Percentiles rank a stretch among this genome's conserved stretches.
Evolutionary conservation across 441 rosid species (phyloP).

Genomic region (Rhodomyrtus psidioides): DNA sequence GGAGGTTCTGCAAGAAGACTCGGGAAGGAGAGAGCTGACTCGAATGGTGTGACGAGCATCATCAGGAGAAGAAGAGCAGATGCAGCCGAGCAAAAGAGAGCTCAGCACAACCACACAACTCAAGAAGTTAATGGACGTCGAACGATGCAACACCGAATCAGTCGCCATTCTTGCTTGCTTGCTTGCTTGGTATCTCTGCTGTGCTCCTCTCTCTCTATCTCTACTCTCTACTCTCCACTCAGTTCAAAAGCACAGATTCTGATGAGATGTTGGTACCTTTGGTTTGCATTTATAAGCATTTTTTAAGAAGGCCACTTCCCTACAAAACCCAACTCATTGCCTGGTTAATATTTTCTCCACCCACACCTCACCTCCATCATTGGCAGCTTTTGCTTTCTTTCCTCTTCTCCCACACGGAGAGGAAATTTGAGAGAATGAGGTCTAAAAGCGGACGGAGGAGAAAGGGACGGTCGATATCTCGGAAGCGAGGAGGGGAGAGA

Average conservation of each 20-base stretch:
- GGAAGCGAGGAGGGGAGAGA: no score
- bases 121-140: background rate
- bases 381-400: no score
- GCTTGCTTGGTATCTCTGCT: background rate
- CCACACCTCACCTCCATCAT: no score
- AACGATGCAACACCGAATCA: background rate
- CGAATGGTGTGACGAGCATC: slow-evolving; percentile 16
- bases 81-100: slow-evolving; percentile 2
- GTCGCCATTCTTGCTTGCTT: background rate
- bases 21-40: slow-evolving; percentile 33
- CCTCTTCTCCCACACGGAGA: no score
- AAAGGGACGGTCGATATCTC: no score
- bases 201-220: background rate
- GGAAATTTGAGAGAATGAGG: no score
- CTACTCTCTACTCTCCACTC: background rate
- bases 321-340: no score
- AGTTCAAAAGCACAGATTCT: background rate
- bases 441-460: no score
- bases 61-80: slow-evolving; percentile 1
- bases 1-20: slow-evolving; percentile 28
- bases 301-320: no score
- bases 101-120: background rate
- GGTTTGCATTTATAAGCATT: no score
- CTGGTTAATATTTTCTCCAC: no score
- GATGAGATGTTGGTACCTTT: no score